Evolutionary conservation across 2,329 filamentous ascomycete genomes (phyloP), one percentile per base, ranked within the genome.

Genomic region (Cercospora citrullina): DNA sequence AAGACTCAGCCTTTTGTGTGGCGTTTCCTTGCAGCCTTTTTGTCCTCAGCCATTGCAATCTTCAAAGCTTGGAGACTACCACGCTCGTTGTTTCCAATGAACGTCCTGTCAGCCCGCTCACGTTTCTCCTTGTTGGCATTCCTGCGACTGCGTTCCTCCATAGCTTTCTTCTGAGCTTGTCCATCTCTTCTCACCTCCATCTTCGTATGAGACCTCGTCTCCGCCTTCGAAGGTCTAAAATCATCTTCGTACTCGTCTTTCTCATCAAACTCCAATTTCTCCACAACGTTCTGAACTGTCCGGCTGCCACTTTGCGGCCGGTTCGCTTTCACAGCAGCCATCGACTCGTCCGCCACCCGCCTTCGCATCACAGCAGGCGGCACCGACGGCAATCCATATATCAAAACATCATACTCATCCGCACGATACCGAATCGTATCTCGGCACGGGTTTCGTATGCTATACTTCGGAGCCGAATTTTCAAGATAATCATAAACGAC

Each of bases 121-220:
- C 28, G 55, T 58, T 58, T 33, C 30, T 58, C 55, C 16, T 31
- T 58, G 55, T 58, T 58, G 16, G 28, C 55, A 16, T 58, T 58
- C 30, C 55, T 30, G 16, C 55, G 55, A 33, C 26, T 2, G 28
- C 55, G 55, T 5, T 58, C 16, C 16, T 58, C 26, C 3, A 33
- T 12, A 33, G 26, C 4, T 31, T 58, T 30, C 55, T 58, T 33
- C 16, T 33, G 55, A 5, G 28, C n/a, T 18, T 21, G 55, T 58
- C 28, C 55, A 26, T 58, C 28, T 2, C 28, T 58, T 33, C 55
- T 58, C 26, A 31, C 30, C 2, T 58, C 55, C 28, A 58, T n/a
- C 18, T 23, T 33, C 7, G 55, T 33, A 58, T 58, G 28, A 26
- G 30, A 18, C 26, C 55, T 18, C 16, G 16, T 18, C 16, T 10